Conservation (phyloP, 1,284 basidiomycete genomes). For the Pterulicium gracile region DNA sequence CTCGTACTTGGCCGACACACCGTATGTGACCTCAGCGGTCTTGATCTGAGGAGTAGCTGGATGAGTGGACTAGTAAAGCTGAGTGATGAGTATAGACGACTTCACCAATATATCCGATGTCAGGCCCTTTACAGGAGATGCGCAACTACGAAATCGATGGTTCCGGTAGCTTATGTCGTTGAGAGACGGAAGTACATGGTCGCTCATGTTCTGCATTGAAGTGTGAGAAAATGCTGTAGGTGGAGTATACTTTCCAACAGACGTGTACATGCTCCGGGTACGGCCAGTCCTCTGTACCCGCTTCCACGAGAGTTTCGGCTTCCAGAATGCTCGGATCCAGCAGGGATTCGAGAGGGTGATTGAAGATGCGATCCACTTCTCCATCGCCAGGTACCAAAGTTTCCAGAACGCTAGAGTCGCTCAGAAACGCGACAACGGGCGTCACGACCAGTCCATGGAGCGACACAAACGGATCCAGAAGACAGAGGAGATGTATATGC, state of each 20-base stretch:
- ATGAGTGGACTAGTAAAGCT: not conserved
- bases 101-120: constrained; percentile 74
- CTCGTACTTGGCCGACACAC: not conserved
- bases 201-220: constrained; percentile 49
- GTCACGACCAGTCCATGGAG: constrained; percentile 49
- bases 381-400: constrained; percentile 42
- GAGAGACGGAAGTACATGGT: constrained; percentile 35
- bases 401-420: constrained; percentile 38
- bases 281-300: constrained; percentile 66
- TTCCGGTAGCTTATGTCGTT: constrained; percentile 46
- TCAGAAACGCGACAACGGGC: constrained; percentile 65
- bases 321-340: constrained; percentile 45
- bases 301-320: constrained; percentile 37
- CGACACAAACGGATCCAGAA: constrained; percentile 66
- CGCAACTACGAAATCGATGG: constrained; percentile 66
- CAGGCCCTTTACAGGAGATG: constrained; percentile 73
- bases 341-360: constrained; percentile 62
- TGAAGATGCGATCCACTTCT: constrained; percentile 75
- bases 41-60: not conserved
- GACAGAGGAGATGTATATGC: constrained; percentile 51
- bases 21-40: not conserved
- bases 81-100: not conserved
- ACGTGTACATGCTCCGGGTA: constrained; percentile 63
- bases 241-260: constrained; percentile 7
- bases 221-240: too few relatives aligned